A percentile compares a stretch with the other conserved stretches of the same genome.
phyloP scores from a whole-genome alignment of 305 asterid genomes.

The Fraxinus baroniana region DNA sequence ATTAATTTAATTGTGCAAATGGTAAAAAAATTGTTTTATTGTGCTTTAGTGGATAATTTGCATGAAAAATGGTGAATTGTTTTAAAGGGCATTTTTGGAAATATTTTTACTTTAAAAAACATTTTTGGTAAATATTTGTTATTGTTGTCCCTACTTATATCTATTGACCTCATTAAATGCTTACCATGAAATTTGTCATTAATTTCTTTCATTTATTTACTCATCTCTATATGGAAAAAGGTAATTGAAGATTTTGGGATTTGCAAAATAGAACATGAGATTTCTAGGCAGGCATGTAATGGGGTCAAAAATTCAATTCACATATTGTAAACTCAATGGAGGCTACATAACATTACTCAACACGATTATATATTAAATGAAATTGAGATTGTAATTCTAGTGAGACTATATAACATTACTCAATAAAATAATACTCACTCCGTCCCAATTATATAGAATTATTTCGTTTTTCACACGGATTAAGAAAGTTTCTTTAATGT shows the following conservation, averaged over 20 bases:
- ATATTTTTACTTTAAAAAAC: no score
- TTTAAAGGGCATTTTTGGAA: not conserved
- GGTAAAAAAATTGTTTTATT: not conserved
- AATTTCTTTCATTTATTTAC: constrained; percentile 5
- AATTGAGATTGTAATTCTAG: no score
- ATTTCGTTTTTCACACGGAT: no score
- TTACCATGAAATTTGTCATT: constrained; percentile 24
- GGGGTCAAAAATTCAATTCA: constrained; percentile 12
- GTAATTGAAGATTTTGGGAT: constrained; percentile 13
- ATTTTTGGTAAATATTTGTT: constrained; percentile 19
- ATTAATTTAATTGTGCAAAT: not conserved
- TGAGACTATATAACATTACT: no score
- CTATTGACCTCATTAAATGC: constrained; percentile 27
- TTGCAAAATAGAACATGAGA: constrained; percentile 14
- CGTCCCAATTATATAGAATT: no score
- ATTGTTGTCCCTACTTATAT: constrained; percentile 4
- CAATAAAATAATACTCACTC: not conserved
- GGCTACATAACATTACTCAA: no score
- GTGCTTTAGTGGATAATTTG: not conserved
- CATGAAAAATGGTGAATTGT: not conserved
- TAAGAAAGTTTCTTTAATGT: no score
- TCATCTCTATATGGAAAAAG: not conserved
- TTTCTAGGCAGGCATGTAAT: constrained; percentile 21
- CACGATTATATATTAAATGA: no score
- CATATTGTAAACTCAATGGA: not conserved